Conservation (phyloP, 495 filamentous ascomycete species). For the Daldinia vernicosa region DNA sequence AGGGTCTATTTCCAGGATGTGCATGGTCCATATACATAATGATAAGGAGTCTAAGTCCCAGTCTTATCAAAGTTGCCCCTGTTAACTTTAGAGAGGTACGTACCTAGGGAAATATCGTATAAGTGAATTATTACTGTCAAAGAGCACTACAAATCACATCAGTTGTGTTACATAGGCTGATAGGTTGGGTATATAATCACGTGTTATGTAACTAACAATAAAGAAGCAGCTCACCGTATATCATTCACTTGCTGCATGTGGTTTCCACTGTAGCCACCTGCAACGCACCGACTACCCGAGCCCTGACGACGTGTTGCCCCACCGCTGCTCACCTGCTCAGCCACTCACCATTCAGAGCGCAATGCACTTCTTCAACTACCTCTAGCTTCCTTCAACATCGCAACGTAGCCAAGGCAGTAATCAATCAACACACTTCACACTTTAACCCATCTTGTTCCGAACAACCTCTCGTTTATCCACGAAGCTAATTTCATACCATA, state of each 20-base stretch:
- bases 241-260: constrained; percentile 4
- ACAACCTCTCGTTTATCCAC: constrained; percentile 10
- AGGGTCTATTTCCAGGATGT: background rate
- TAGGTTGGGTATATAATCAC: background rate
- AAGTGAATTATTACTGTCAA: no score
- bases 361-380: constrained; percentile 21
- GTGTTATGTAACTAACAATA: background rate
- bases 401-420: constrained; percentile 31
- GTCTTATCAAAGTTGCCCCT: background rate
- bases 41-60: background rate
- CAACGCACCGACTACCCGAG: constrained; percentile 9
- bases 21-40: background rate
- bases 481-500: background rate
- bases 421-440: constrained; percentile 28
- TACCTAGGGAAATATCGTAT: no score
- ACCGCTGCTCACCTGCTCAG: constrained; percentile 19
- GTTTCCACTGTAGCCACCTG: constrained; percentile 1
- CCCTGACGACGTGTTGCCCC: constrained; percentile 42
- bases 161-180: no score
- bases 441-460: constrained; percentile 9
- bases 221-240: constrained; percentile 2
- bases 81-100: no score
- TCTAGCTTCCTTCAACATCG: constrained; percentile 35
- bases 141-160: no score
- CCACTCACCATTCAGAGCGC: constrained; percentile 33